Conservation (phyloP, 2,329 filamentous ascomycete species). For the Coleophoma crateriformis region DNA sequence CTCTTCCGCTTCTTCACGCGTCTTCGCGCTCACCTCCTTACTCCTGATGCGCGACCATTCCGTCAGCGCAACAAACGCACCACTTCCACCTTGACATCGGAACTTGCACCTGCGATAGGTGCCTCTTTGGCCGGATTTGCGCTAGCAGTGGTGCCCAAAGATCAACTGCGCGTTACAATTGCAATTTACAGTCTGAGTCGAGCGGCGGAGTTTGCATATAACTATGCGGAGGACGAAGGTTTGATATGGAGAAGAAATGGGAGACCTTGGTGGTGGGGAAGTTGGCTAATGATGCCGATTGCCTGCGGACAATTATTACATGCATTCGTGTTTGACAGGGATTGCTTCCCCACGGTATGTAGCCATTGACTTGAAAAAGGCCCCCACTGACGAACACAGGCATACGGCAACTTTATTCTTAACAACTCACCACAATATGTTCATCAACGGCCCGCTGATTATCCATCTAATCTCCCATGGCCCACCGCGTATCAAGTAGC, state of each 20-base stretch:
- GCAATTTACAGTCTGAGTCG: constrained; percentile 78
- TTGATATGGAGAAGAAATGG: constrained; percentile 56
- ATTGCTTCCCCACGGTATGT: constrained; percentile 61
- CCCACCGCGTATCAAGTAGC: constrained; percentile 71
- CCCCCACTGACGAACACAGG: constrained; percentile 23
- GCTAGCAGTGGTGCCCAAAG: constrained; percentile 66
- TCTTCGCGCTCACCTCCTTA: constrained; percentile 71
- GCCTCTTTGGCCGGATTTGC: constrained; percentile 82
- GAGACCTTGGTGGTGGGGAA: constrained; percentile 77
- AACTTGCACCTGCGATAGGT: constrained; percentile 82
- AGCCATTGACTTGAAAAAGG: background rate
- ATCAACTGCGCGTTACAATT: constrained; percentile 70
- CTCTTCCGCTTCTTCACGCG: constrained; percentile 86
- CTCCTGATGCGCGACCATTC: constrained; percentile 76
- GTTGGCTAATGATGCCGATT: constrained; percentile 75
- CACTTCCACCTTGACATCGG: constrained; percentile 70
- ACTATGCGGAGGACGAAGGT: constrained; percentile 70
- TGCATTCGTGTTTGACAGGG: constrained; percentile 70
- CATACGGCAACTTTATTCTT: constrained; percentile 61
- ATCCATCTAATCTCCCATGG: constrained; percentile 65
- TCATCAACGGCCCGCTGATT: constrained; percentile 62
- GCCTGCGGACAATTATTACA: constrained; percentile 73
- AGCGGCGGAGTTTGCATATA: constrained; percentile 82
- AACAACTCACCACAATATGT: constrained; percentile 74
- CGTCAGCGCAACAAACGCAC: constrained; percentile 76